Percentiles rank a stretch among this genome's conserved stretches.
Conservation (phyloP, 352 stramenopile species). For the Peronosclerospora sorghi region DNA sequence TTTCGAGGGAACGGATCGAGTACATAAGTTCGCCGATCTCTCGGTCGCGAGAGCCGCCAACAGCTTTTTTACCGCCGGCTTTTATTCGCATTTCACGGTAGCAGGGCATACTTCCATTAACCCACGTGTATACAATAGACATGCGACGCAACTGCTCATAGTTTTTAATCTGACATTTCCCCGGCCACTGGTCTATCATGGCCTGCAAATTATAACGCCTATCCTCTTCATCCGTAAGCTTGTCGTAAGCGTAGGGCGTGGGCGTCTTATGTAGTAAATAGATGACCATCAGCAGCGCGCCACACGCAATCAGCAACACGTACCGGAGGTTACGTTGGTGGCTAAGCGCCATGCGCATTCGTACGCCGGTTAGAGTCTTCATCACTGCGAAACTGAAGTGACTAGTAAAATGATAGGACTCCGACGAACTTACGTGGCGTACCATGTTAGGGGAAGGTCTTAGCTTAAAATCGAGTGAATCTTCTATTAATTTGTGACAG, state of each 20-base stretch:
- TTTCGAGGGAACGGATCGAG: slow-evolving; percentile 78
- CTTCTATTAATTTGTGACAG: too few species aligned
- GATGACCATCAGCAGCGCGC: slow-evolving; percentile 31
- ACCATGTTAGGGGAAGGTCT: neutral
- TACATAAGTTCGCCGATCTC: slow-evolving; percentile 85
- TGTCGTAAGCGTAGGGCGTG: slow-evolving; percentile 35
- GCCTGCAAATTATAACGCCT: slow-evolving; percentile 33
- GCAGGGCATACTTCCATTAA: slow-evolving; percentile 80
- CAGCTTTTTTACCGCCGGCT: slow-evolving; percentile 51
- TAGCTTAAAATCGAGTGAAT: too few species aligned
- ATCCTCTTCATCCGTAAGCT: slow-evolving; percentile 39
- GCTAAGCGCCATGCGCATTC: slow-evolving; percentile 51
- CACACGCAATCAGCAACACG: slow-evolving; percentile 30
- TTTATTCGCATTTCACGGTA: slow-evolving; percentile 61
- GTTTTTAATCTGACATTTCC: slow-evolving; percentile 79
- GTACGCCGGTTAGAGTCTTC: slow-evolving; percentile 49
- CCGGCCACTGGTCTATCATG: slow-evolving; percentile 53
- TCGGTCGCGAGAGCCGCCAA: slow-evolving; percentile 71
- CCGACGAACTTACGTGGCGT: neutral
- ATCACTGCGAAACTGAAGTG: slow-evolving; percentile 13
- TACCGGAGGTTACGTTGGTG: slow-evolving; percentile 54
- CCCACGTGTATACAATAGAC: slow-evolving; percentile 86
- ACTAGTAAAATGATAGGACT: neutral
- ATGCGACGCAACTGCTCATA: slow-evolving; percentile 74
- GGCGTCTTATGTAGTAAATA: slow-evolving; percentile 35